Evolutionary conservation across 305 asterid genomes (phyloP), one percentile per base, ranked within the genome.

Genomic region (Fraxinus latifolia): DNA sequence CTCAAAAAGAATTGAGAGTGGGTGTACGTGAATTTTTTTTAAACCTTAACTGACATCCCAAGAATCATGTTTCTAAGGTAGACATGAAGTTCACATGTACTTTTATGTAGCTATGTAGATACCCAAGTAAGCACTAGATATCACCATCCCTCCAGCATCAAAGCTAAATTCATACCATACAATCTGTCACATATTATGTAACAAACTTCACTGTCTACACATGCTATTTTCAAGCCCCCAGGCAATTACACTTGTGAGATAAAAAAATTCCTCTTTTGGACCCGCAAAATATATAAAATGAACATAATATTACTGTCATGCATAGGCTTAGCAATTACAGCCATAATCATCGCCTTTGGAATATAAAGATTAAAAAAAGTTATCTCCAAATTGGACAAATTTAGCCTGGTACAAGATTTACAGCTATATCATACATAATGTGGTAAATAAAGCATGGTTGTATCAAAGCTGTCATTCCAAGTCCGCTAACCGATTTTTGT

Each of bases 151-250:
- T 67, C 67, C 84, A 74, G 55, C 88, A 42, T 86, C 79, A 81
- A 67, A 78, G 76, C 80, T 29, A 74, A 79, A 77, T 80, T 77
- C 80, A 85, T 62, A 80, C 79, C 85, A 60, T 44, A 68, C 86
- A 47, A 79, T 60, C 79, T 44, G 58, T 60, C 82, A 78, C 70
- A 73, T n/a, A 62, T 50, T 39, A 74, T 36, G 42, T 78, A 88
- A 75, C 80, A 82, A 72, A 36, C 3, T 78, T 76, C n/a, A 76
- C 19, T 80, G 79, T 33, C 78, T 50, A 77, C 83, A 75, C 78
- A 14, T 73, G 79, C 79, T 55, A 77, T 71, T 85, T 78, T 76
- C 86, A 75, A 86, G 5, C 58, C 67, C 81, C 47, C 81, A 79
- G 29, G 58, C 62, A 73, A 23, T 47, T 14, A 50, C 34, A 44